A percentile compares a stretch with the other conserved stretches of the same genome.
Evolutionary conservation across 2,329 filamentous ascomycete species (phyloP).

Genomic region (Phialocephala sp.): DNA sequence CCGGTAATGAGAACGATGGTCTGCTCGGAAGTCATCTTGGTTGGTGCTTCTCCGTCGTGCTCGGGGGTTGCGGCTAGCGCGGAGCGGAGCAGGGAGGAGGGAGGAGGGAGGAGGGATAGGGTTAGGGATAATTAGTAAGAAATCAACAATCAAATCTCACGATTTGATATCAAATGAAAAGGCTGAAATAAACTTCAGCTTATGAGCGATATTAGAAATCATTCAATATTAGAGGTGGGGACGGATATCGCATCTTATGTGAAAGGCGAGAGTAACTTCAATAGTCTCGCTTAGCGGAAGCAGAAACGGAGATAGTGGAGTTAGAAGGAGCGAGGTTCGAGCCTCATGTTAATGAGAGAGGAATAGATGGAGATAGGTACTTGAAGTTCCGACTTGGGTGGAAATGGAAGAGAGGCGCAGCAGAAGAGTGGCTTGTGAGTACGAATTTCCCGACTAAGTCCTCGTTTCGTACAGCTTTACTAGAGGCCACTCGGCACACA

Average conservation of each 20-base stretch:
- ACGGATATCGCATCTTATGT: background rate
- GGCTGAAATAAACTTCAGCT: background rate
- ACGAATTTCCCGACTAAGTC: constrained; percentile 27
- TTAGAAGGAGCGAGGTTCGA: background rate
- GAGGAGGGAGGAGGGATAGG: background rate
- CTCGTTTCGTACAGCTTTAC: constrained; percentile 29
- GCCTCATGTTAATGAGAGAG: background rate
- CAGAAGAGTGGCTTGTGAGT: background rate
- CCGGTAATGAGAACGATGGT: constrained; percentile 43
- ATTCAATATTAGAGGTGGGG: background rate
- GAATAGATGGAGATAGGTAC: background rate
- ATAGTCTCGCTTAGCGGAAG: background rate
- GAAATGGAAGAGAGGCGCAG: background rate
- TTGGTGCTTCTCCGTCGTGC: background rate
- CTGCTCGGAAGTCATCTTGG: constrained; percentile 5
- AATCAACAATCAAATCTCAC: background rate
- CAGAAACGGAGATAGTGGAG: constrained; percentile 1
- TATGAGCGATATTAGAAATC: background rate
- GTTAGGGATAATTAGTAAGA: background rate
- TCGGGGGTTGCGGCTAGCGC: background rate
- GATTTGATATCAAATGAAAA: background rate
- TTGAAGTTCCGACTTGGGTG: background rate
- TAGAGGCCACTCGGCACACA: too few species aligned
- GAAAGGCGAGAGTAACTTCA: background rate
- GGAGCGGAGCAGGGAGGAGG: background rate